Evolutionary conservation across 768 basidiomycete species (phyloP).

Genomic region (Hericium alpestre): DNA sequence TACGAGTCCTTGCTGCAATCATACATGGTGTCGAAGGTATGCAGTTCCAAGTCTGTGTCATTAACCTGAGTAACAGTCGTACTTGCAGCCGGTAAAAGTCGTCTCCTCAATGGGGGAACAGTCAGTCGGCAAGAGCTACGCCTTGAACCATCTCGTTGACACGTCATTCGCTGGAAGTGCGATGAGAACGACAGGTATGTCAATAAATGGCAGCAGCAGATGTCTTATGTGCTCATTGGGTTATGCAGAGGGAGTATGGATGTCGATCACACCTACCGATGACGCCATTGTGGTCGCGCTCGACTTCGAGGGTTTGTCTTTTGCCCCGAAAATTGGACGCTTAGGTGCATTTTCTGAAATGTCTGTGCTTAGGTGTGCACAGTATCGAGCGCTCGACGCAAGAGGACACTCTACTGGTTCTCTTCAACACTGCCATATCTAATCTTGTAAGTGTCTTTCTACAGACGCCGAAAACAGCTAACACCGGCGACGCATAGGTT

Average conservation of each 20-base stretch:
- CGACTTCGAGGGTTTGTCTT: constrained; percentile 48
- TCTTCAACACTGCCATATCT: constrained; percentile 58
- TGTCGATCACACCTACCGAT: constrained; percentile 53
- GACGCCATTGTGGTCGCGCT: constrained; percentile 45
- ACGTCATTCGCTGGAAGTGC: constrained; percentile 58
- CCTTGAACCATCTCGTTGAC: constrained; percentile 51
- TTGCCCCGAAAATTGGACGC: background rate
- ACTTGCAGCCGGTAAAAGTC: constrained; percentile 38
- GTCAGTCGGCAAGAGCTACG: constrained; percentile 52
- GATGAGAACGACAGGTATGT: constrained; percentile 44
- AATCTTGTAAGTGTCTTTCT: constrained; percentile 34
- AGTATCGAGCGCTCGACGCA: constrained; percentile 55
- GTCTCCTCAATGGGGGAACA: constrained; percentile 65
- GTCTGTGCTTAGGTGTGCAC: constrained; percentile 35
- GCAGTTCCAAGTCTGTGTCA: constrained; percentile 23
- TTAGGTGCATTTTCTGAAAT: background rate
- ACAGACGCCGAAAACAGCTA: background rate
- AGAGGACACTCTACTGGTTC: constrained; percentile 51
- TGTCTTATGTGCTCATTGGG: no score
- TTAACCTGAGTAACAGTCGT: constrained; percentile 35
- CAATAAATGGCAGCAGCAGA: no score
- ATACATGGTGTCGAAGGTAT: constrained; percentile 46
- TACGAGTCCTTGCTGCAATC: constrained; percentile 56
- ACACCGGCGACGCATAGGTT: constrained; percentile 26
- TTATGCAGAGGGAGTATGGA: constrained; percentile 48